Base-by-base conservation (phyloP, 2,329 filamentous ascomycete species). In the Hypoxylon sp. region DNA sequence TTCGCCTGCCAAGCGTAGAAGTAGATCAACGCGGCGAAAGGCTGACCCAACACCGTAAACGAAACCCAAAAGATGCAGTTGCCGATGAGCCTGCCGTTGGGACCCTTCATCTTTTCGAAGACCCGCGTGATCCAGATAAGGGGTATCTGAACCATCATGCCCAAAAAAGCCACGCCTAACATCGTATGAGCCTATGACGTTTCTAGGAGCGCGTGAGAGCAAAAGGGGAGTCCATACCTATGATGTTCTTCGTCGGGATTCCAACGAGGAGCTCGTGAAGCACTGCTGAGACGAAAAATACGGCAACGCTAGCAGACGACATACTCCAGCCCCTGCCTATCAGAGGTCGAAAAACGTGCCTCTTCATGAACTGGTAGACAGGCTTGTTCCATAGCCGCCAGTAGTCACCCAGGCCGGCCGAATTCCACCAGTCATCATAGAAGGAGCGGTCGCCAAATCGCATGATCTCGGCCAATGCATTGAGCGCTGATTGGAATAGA, bases 1-100 rank as follows among this genome's bases (percentile, higher is more conserved):
- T 98, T 98, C 58, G 93, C 93, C 80, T 98, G 95, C 95, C 96
- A 99, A 1, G 94, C 94, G 77, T 98, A 98, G 78, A 97, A 99
- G 78, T 99, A 99, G 77, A 97, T 84, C 64, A 99, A 81, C 0
- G 93, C 94, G 1, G 93, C 96, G 72, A 98, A 87, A 0, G 96
- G 96, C 82, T 99, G 96, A 2, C 96, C 96, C 11, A 99, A 91
- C 2, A 98, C 87, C 69, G 95, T 97, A 76, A 99, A 99, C 11
- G 92, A 95, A 18, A 97, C 84, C 96, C 96, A 98, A 78, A 99
- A 99, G 61, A 96, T 94, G 74, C 90, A 89, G 78, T 99, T 99
- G 1, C 96, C 96, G 26, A 96, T 84, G 7, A 97, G 84, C 72
- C 90, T 92, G 4, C 93, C 92, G 53, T 89, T 87, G 0, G 90